These are phyloP conservation scores for Catunica adiposa DNA, from an alignment of 2,329 filamentous ascomycete genomes.

Conservation along the genomic window DNA sequence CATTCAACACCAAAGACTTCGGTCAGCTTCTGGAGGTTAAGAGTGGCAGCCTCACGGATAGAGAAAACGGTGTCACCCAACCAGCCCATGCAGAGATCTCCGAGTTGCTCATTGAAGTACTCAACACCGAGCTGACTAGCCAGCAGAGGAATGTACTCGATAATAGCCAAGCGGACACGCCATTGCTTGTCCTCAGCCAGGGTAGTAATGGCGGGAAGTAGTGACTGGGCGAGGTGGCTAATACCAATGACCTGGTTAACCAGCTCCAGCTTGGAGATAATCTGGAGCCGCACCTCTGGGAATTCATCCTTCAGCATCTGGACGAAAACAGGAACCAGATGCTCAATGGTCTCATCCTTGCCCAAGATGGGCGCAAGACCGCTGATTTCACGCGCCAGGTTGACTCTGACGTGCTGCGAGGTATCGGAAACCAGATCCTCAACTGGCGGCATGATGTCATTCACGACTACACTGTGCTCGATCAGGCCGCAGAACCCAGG, in stretches of 20 bases:
- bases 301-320: constrained; percentile 99
- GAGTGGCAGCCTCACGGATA: constrained; percentile 90
- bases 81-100: constrained; percentile 94
- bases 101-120: constrained; percentile 97
- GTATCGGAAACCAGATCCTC: constrained; percentile 92
- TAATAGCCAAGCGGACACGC: constrained; percentile 93
- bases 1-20: constrained; percentile 97
- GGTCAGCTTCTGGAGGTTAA: constrained; percentile 94
- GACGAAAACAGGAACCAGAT: constrained; percentile 88
- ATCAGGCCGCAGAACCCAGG: constrained; percentile 89
- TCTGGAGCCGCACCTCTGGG: constrained; percentile 92
- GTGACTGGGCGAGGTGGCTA: constrained; percentile 85
- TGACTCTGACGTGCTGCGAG: constrained; percentile 91
- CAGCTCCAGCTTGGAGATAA: constrained; percentile 97
- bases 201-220: constrained; percentile 92
- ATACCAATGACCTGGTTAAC: constrained; percentile 99
- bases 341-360: constrained; percentile 80
- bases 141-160: constrained; percentile 94
- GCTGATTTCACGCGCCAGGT: constrained; percentile 90
- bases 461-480: constrained; percentile 71
- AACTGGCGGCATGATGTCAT: constrained; percentile 91
- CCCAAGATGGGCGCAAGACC: constrained; percentile 91
- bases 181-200: constrained; percentile 98
- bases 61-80: constrained; percentile 97
- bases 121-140: constrained; percentile 90